Evolutionary conservation across 2,329 filamentous ascomycete species (phyloP).

Genomic region (Colletotrichum tabaci): DNA sequence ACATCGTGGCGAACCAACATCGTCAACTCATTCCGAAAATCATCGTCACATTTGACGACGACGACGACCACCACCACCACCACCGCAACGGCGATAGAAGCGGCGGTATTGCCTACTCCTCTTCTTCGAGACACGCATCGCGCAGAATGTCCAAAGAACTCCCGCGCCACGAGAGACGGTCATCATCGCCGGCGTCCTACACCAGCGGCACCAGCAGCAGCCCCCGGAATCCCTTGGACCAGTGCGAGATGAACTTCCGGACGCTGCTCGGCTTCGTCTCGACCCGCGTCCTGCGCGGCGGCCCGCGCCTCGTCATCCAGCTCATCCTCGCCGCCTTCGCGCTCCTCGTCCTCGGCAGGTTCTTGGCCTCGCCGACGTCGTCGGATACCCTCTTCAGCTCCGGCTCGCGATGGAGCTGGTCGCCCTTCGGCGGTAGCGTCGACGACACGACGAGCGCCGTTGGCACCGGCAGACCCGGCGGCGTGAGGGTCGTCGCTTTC

Average conservation of each 20-base stretch:
- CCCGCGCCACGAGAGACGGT: slow-evolving; percentile 34
- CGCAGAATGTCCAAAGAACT: slow-evolving; percentile 32
- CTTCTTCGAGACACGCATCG: not conserved
- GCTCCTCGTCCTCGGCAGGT: slow-evolving; percentile 48
- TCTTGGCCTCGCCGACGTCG: slow-evolving; percentile 44
- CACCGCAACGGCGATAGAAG: not conserved
- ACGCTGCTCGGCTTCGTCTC: slow-evolving; percentile 58
- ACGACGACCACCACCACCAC: not conserved
- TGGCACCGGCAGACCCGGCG: slow-evolving; percentile 46
- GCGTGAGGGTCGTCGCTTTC: slow-evolving; percentile 67
- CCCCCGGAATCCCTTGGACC: slow-evolving; percentile 3
- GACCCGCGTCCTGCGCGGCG: slow-evolving; percentile 57
- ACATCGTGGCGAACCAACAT: not conserved
- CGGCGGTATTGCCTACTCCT: not conserved
- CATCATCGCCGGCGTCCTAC: slow-evolving; percentile 15
- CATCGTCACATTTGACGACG: not conserved
- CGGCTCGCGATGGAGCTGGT: slow-evolving; percentile 33
- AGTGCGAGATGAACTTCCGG: slow-evolving; percentile 43
- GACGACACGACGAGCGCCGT: slow-evolving; percentile 41
- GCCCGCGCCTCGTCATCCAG: slow-evolving; percentile 50
- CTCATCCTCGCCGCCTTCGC: slow-evolving; percentile 41
- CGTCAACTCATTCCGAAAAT: not conserved
- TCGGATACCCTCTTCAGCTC: slow-evolving; percentile 7
- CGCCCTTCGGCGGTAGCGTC: slow-evolving; percentile 32
- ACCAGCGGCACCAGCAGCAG: slow-evolving; percentile 10